phyloP scores from a whole-genome alignment of 306 rosid species.

The Astragalus membranaceus region DNA sequence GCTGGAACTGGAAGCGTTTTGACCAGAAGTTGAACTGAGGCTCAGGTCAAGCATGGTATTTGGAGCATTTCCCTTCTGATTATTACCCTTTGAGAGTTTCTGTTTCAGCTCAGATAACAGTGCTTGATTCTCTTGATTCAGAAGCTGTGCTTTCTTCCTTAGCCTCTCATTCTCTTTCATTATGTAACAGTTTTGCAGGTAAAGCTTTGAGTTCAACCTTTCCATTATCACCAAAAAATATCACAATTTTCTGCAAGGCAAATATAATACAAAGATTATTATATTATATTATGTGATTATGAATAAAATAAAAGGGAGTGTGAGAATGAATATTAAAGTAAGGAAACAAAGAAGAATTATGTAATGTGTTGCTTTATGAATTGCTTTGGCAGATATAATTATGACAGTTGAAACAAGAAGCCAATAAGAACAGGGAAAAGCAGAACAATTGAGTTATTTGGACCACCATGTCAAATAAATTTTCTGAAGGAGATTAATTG shows the following conservation, averaged over 20 bases:
- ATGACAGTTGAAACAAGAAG: slow-evolving; percentile 34
- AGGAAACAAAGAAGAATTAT: background rate
- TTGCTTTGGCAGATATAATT: slow-evolving; percentile 36
- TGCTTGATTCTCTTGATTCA: slow-evolving; percentile 91
- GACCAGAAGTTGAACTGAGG: slow-evolving; percentile 46
- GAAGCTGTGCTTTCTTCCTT: slow-evolving; percentile 93
- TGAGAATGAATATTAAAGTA: background rate
- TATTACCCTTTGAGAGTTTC: slow-evolving; percentile 64
- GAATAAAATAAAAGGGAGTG: background rate
- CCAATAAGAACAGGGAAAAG: slow-evolving; percentile 38
- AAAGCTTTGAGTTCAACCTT: slow-evolving; percentile 88
- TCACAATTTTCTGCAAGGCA: slow-evolving; percentile 12
- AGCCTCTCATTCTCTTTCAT: slow-evolving; percentile 91
- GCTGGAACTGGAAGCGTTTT: slow-evolving; percentile 57
- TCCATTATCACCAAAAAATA: slow-evolving; percentile 46
- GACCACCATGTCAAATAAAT: slow-evolving; percentile 56
- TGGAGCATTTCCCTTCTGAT: slow-evolving; percentile 37
- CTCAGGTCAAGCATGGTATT: slow-evolving; percentile 59
- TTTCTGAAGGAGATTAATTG: slow-evolving; percentile 26
- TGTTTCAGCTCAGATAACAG: slow-evolving; percentile 88
- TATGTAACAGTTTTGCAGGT: slow-evolving; percentile 91
- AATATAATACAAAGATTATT: background rate
- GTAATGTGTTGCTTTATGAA: slow-evolving; percentile 27
- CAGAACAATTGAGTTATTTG: slow-evolving; percentile 35
- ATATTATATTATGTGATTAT: background rate